Evolutionary conservation across 768 basidiomycete species (phyloP).

Genomic region (Coprinopsis sp.): DNA sequence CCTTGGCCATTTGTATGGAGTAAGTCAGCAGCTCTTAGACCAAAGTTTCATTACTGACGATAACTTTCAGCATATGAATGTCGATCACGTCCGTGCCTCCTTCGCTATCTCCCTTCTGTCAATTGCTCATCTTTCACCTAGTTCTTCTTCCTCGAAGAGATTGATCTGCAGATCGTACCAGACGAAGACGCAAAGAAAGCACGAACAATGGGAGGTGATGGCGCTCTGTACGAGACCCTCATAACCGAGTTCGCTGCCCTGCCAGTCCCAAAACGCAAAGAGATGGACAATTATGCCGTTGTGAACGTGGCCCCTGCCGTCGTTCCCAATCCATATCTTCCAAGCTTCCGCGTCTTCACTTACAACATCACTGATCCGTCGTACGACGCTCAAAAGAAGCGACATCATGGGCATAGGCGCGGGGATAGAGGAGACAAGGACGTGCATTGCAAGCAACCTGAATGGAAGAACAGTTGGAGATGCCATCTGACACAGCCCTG

Average conservation of each 20-base stretch:
- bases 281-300: slow-evolving; percentile 65
- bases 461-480: slow-evolving; percentile 57
- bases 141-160: slow-evolving; percentile 55
- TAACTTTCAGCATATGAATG: slow-evolving; percentile 67
- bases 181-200: slow-evolving; percentile 20
- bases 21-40: slow-evolving; percentile 24
- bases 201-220: neutral
- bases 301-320: slow-evolving; percentile 80
- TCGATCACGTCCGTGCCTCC: slow-evolving; percentile 58
- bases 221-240: slow-evolving; percentile 48
- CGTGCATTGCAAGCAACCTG: slow-evolving; percentile 42
- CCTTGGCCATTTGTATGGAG: slow-evolving; percentile 80
- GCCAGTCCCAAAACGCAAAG: slow-evolving; percentile 45
- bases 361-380: slow-evolving; percentile 62
- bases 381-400: slow-evolving; percentile 21
- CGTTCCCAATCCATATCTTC: slow-evolving; percentile 83
- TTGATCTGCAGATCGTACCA: slow-evolving; percentile 45
- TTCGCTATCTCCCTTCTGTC: slow-evolving; percentile 5
- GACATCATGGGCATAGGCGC: slow-evolving; percentile 47
- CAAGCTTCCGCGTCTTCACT: slow-evolving; percentile 73
- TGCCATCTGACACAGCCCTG: slow-evolving; percentile 57
- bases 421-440: slow-evolving; percentile 42
- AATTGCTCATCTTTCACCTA: slow-evolving; percentile 21
- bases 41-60: slow-evolving; percentile 11
- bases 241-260: slow-evolving; percentile 62